phyloP scores from a whole-genome alignment of 805 yeast genomes.

The Metschnikowia similis region DNA sequence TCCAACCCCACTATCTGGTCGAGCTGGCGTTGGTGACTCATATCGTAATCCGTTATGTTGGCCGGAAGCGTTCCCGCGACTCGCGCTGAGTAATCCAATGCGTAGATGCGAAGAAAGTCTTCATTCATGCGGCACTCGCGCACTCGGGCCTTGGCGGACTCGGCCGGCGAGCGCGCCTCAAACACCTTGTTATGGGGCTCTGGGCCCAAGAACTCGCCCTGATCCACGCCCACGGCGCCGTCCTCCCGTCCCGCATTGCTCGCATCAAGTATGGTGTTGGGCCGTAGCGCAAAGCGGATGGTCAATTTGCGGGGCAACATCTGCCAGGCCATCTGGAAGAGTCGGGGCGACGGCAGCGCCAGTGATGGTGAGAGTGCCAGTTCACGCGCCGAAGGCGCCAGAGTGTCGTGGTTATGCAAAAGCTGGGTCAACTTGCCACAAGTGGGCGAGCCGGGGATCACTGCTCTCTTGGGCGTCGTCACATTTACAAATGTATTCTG shows the following conservation, averaged over 20 bases:
- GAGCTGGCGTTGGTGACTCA: not conserved
- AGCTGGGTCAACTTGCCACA: conserved; percentile 3
- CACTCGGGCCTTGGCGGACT: conserved; percentile 5
- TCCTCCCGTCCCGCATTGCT: not conserved
- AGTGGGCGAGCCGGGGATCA: not conserved
- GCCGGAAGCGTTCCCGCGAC: conserved; percentile 6
- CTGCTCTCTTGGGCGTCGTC: not conserved
- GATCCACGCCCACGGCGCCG: not conserved
- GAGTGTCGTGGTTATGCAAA: not conserved
- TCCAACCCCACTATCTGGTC: conserved; percentile 1
- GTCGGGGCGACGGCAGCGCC: not conserved
- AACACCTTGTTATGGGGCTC: not conserved
- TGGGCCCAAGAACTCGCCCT: not conserved
- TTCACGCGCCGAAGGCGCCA: not conserved
- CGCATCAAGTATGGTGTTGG: not conserved
- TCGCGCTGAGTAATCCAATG: conserved; percentile 16
- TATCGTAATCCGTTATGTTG: conserved; percentile 4
- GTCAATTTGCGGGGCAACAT: not conserved
- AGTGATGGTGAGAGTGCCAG: not conserved
- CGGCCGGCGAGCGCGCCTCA: not conserved
- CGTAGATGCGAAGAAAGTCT: conserved; percentile 16
- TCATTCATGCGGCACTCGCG: conserved; percentile 16
- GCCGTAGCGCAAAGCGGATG: conserved; percentile 1
- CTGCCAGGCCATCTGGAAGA: conserved; percentile 3
- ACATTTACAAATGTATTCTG: not conserved